phyloP scores from a whole-genome alignment of 257 asterid genomes.

The Lantana camara region DNA sequence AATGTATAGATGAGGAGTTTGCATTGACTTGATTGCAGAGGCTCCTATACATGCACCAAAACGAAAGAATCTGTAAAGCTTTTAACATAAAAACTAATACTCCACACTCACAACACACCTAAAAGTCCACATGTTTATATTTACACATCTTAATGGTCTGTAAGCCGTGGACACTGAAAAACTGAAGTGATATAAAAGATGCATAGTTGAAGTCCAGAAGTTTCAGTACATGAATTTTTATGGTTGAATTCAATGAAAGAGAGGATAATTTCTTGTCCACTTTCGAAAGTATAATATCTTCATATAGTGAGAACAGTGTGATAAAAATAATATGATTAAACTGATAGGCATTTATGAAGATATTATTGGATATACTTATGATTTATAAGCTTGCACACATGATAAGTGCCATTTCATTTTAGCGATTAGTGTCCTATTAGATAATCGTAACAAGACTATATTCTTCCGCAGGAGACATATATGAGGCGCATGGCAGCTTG shows the following conservation, averaged over 20 bases:
- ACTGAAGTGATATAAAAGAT: neutral
- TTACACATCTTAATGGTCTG: neutral
- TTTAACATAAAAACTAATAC: too few relatives aligned
- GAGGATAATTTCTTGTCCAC: neutral
- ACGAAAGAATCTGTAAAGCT: too few relatives aligned
- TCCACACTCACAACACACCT: too few relatives aligned
- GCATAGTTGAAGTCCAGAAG: neutral
- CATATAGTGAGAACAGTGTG: slow-evolving; percentile 1
- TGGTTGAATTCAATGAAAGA: slow-evolving; percentile 11
- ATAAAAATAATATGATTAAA: slow-evolving; percentile 5
- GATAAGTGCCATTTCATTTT: slow-evolving; percentile 9
- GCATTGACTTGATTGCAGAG: too few relatives aligned
- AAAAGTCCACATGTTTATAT: neutral
- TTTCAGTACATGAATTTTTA: neutral
- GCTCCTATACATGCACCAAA: too few relatives aligned
- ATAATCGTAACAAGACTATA: slow-evolving; percentile 20
- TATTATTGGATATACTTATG: slow-evolving; percentile 8
- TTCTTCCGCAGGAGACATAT: slow-evolving; percentile 67
- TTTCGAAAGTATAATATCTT: slow-evolving; percentile 8
- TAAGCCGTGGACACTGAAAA: neutral
- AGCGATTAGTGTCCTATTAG: slow-evolving; percentile 20
- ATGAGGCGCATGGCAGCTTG: slow-evolving; percentile 88
- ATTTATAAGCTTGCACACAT: slow-evolving; percentile 12
- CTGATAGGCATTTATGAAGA: slow-evolving; percentile 4
- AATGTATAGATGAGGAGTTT: too few relatives aligned